Evolutionary conservation across 2,329 filamentous ascomycete species (phyloP).

Genomic region (Fusarium haematococcum): DNA sequence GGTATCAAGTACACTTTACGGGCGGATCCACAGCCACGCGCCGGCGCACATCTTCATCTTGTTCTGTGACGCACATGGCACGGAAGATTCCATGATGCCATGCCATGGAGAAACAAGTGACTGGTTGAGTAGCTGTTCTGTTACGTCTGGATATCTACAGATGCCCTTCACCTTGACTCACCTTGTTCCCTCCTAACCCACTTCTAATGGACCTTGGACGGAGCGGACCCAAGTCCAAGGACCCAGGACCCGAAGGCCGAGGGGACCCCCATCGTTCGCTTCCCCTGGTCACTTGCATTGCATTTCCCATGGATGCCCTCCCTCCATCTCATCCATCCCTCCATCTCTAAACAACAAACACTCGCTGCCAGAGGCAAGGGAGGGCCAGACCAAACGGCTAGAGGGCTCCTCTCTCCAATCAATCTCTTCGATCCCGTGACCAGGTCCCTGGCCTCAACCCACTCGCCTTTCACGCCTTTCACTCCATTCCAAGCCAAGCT

Average conservation of each 20-base stretch:
- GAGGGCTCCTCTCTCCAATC: conserved; percentile 7
- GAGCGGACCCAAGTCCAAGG: neutral
- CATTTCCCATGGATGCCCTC: neutral
- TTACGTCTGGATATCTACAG: neutral
- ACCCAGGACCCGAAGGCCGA: neutral
- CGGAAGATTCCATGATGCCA: conserved; percentile 13
- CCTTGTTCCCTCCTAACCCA: neutral
- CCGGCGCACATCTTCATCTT: conserved; percentile 21
- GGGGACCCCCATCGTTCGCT: conserved; percentile 3
- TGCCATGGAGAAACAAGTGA: conserved; percentile 3
- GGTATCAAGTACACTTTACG: neutral
- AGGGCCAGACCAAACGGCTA: neutral
- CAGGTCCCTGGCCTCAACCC: conserved; percentile 17
- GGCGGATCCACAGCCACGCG: conserved; percentile 27
- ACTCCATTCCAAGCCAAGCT: conserved; percentile 10
- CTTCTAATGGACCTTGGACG: neutral
- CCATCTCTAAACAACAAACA: neutral
- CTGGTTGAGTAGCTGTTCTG: neutral
- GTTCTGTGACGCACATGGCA: conserved; percentile 19
- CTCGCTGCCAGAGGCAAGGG: neutral
- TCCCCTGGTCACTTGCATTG: conserved; percentile 11
- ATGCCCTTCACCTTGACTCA: neutral
- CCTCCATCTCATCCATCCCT: neutral
- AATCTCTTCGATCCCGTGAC: conserved; percentile 17
- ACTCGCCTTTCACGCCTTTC: neutral